A percentile compares a stretch with the other conserved stretches of the same genome.
phyloP scores from a whole-genome alignment of 2,329 filamentous ascomycete species.

The Exophiala aquamarina region DNA sequence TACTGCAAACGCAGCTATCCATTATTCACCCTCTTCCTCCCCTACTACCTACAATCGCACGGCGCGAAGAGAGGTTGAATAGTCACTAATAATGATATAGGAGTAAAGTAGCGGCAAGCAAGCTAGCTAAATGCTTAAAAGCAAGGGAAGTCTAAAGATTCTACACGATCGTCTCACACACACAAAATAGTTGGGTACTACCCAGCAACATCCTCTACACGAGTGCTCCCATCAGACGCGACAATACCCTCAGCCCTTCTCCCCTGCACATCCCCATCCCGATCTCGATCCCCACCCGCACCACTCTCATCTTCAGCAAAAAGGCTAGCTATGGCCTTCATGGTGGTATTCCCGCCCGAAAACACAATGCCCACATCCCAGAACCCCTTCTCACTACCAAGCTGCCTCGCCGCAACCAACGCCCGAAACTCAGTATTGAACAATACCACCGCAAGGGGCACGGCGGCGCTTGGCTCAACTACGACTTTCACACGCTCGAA shows the following conservation, averaged over 20 bases:
- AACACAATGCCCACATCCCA: conserved; percentile 69
- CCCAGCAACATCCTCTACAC: conserved; percentile 26
- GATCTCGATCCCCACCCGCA: not conserved
- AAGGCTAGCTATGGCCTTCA: conserved; percentile 60
- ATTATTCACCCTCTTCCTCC: too few relatives aligned
- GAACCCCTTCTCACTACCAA: conserved; percentile 47
- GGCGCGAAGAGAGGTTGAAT: too few relatives aligned
- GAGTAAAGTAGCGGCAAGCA: too few relatives aligned
- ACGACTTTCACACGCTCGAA: conserved; percentile 88
- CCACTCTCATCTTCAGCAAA: conserved; percentile 35
- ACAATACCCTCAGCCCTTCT: conserved; percentile 21
- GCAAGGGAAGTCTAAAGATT: too few relatives aligned
- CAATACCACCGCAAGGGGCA: conserved; percentile 78
- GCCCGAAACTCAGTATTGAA: conserved; percentile 81
- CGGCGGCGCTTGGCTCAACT: conserved; percentile 83
- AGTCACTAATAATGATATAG: too few relatives aligned
- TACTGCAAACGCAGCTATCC: too few relatives aligned
- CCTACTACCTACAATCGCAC: too few relatives aligned
- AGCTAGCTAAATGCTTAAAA: too few relatives aligned
- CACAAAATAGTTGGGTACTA: too few relatives aligned
- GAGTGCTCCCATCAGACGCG: conserved; percentile 19
- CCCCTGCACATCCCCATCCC: conserved; percentile 1
- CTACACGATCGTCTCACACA: too few relatives aligned
- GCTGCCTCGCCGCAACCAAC: conserved; percentile 56
- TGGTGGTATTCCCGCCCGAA: conserved; percentile 64